Evolutionary conservation across 1,139 yeast genomes (phyloP).

Genomic region (Saccharomyces hybrid): DNA sequence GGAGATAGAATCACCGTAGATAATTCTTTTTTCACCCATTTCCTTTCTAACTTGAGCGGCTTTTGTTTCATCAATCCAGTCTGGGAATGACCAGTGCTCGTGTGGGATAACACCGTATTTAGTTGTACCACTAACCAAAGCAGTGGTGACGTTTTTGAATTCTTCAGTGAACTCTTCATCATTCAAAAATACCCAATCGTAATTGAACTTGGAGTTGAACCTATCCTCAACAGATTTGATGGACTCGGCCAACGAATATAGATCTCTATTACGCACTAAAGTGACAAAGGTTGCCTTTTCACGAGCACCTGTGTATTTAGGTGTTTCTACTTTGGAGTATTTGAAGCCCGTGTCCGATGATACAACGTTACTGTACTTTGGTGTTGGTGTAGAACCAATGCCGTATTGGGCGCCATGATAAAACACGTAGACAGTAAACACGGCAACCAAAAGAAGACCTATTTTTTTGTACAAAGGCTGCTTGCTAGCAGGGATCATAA

Average conservation of each 20-base stretch:
- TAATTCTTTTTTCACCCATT: slow-evolving; percentile 42
- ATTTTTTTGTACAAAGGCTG: slow-evolving; percentile 9
- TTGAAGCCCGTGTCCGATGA: slow-evolving; percentile 13
- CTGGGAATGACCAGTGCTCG: slow-evolving; percentile 49
- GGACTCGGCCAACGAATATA: slow-evolving; percentile 50
- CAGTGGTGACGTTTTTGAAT: slow-evolving; percentile 34
- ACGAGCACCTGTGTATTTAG: slow-evolving; percentile 18
- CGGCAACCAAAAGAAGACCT: slow-evolving; percentile 6
- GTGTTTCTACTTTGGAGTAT: slow-evolving; percentile 12
- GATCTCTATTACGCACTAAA: slow-evolving; percentile 62
- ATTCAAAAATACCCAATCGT: slow-evolving; percentile 74
- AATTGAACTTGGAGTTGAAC: slow-evolving; percentile 56
- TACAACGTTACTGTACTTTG: background rate
- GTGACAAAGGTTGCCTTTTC: slow-evolving; percentile 68
- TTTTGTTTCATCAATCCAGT: slow-evolving; percentile 49
- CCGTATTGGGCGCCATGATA: slow-evolving; percentile 4
- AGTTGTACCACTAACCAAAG: slow-evolving; percentile 39
- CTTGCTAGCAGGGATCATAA: slow-evolving; percentile 7
- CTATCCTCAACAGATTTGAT: slow-evolving; percentile 62
- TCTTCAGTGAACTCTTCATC: slow-evolving; percentile 45
- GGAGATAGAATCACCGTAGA: slow-evolving; percentile 54
- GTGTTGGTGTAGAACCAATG: background rate
- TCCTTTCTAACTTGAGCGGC: slow-evolving; percentile 47
- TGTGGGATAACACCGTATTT: slow-evolving; percentile 43
- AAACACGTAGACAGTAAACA: slow-evolving; percentile 8